A percentile compares a stretch with the other conserved stretches of the same genome.
phyloP scores from a whole-genome alignment of 768 basidiomycete genomes.

The Agaricus blazei region DNA sequence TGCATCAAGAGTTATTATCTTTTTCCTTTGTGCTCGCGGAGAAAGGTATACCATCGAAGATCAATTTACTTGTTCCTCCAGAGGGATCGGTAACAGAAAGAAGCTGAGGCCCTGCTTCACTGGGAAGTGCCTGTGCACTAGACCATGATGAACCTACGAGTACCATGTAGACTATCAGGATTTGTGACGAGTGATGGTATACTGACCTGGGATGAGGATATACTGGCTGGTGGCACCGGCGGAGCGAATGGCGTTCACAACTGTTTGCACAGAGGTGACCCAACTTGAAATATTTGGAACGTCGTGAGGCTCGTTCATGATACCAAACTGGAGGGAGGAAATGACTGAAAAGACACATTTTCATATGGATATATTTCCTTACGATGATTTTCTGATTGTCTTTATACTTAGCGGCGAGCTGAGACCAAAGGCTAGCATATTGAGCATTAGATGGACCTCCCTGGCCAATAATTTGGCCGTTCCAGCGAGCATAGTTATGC shows the following conservation, averaged over 20 bases:
- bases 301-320: constrained; percentile 63
- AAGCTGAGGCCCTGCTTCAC: constrained; percentile 42
- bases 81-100: constrained; percentile 35
- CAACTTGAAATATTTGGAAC: constrained; percentile 36
- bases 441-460: constrained; percentile 51
- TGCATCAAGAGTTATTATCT: background rate
- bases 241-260: constrained; percentile 54
- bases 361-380: constrained; percentile 19
- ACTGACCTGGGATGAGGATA: constrained; percentile 51
- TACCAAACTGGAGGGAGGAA: constrained; percentile 16
- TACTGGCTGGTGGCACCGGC: constrained; percentile 49
- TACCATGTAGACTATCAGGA: background rate
- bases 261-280: constrained; percentile 46
- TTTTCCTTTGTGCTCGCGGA: background rate
- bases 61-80: constrained; percentile 35
- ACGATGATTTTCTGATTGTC: constrained; percentile 36
- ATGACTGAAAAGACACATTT: background rate
- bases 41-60: constrained; percentile 37
- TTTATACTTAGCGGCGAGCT: constrained; percentile 45
- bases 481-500: constrained; percentile 61
- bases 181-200: background rate
- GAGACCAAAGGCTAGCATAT: constrained; percentile 47
- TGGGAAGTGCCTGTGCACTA: constrained; percentile 28
- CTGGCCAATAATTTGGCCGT: constrained; percentile 49
- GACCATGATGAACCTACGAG: constrained; percentile 23